Evolutionary conservation across 129 eudicot species (phyloP), one percentile per base, ranked within the genome.

Genomic region (Escallonia herrerae): DNA sequence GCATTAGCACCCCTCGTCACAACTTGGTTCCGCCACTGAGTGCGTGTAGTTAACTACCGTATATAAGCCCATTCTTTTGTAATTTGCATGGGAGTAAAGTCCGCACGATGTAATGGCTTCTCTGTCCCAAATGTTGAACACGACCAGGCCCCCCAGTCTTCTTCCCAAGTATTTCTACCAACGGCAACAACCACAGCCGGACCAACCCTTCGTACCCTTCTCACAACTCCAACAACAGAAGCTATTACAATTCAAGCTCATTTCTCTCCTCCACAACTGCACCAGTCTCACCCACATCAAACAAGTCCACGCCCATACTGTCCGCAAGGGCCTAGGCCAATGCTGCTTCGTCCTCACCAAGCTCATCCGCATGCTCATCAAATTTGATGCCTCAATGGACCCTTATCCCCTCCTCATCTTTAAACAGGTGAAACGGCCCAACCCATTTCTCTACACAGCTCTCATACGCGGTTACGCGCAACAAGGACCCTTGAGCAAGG

Each of bases 381-480:
- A 71, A 43, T 49, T 84, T 15, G 58, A 72, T 8, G 76, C 76
- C 44, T 82, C 91, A 2, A 69, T 78, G 72, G 80, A 82, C 65
- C 74, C 83, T 9, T 90, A 90, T 70, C 83, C 87, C 2, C 66
- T 37, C 39, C 59, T 62, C 14, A 56, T 76, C 2, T 86, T 86
- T 42, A 50, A 77, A 22, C 91, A 82, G 55, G 89, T 90, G 22
- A 69, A 61, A n/a, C 52, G 44, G 57, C 86, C 81, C 3, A 86
- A 90, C 77, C 78, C 87, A 2, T 90, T 90, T 69, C 74, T 82
- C 7, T 90, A 75, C 64, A 86, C 95, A 9, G 84, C 97, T 54
- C 47, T 90, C 5, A 79, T 90, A 13, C 85, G 91, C 5, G 97
- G 97, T 7, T 82, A 74, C 48, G 43, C 74, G 9, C 15, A 65